phyloP scores from a whole-genome alignment of 2,329 filamentous ascomycete species.

The Fulvia fulva region DNA sequence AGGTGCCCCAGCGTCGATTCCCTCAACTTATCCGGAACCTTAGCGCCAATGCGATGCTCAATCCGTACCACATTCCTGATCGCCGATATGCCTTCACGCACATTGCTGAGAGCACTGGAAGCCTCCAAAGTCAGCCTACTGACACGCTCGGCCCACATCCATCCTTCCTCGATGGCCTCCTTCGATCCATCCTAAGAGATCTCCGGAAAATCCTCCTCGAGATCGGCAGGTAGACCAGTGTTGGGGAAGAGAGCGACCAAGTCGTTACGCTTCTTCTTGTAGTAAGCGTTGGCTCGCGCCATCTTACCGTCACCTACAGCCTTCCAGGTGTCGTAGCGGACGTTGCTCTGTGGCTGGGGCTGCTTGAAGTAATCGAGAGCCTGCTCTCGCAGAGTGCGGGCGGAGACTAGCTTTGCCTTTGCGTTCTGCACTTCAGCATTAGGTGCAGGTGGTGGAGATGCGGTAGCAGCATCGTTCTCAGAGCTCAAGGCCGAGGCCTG shows the following conservation, averaged over 20 bases:
- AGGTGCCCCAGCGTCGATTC: not conserved
- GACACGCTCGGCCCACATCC: not conserved
- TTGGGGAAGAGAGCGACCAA: conserved; percentile 5
- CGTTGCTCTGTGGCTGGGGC: conserved; percentile 8
- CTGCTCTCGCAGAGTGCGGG: conserved; percentile 6
- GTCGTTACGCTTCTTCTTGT: conserved; percentile 15
- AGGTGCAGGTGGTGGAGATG: not conserved
- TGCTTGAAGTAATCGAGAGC: conserved; percentile 9
- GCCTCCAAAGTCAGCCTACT: not conserved
- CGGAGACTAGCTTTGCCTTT: conserved; percentile 8
- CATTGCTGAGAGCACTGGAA: not conserved
- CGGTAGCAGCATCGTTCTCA: not conserved
- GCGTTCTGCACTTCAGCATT: not conserved
- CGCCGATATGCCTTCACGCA: not conserved
- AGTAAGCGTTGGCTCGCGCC: conserved; percentile 16
- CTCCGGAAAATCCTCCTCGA: not conserved
- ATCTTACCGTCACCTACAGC: conserved; percentile 11
- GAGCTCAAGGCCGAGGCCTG: not conserved
- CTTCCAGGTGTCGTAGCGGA: conserved; percentile 9
- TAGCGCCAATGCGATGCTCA: not conserved
- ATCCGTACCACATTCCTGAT: not conserved
- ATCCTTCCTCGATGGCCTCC: not conserved
- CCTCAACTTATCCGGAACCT: not conserved
- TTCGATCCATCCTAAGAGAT: not conserved
- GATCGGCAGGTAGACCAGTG: conserved; percentile 3